Evolutionary conservation across 768 basidiomycete genomes (phyloP), one percentile per base, ranked within the genome.

Genomic region (Tricholomella constricta): DNA sequence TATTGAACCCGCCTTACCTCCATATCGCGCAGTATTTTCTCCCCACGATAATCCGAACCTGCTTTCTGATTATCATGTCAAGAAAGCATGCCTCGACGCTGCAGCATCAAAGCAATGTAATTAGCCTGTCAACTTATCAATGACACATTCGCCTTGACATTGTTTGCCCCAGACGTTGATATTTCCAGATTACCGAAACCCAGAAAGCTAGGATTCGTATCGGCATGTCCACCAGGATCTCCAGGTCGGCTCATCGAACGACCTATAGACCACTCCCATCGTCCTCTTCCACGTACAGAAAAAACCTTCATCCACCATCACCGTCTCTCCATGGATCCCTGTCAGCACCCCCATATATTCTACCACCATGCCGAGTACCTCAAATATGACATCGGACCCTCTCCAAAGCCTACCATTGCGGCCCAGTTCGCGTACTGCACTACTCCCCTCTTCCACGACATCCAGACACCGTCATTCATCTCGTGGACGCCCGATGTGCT

Each of bases 291-390:
- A 9, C 54, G 61, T 7, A 50, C 34, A 19, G 38, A 56, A 31
- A 70, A 69, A 51, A 71, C 72, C 0, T 80, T 80, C 54, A 78
- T 80, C 49, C 63, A 77, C 54, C 67, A 77, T 36, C 78, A 79
- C 64, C 66, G 61, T 6, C 58, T 62, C 6, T 60, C 73, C 35
- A 79, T 79, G 77, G 66, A 78, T 45, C 74, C 78, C 6, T 81
- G 71, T 55, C 52, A 59, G 10, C 69, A 79, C 48, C 72, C 74
- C 6, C 59, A 66, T 40, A 48, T 73, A 12, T 65, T 75, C 47
- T 70, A 72, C 45, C 62, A 70, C 0, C 78, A 81, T 52, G 75
- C 74, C 0, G 74, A 77, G 29, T 80, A 78, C 61, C 61, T 82
- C 31, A 65, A 74, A 0, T 69, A 76, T 51, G 58, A 68, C 4